These are phyloP conservation scores for Aspergillus versicolor DNA, from an alignment of 2,329 filamentous ascomycete species.

Conservation along the genomic window DNA sequence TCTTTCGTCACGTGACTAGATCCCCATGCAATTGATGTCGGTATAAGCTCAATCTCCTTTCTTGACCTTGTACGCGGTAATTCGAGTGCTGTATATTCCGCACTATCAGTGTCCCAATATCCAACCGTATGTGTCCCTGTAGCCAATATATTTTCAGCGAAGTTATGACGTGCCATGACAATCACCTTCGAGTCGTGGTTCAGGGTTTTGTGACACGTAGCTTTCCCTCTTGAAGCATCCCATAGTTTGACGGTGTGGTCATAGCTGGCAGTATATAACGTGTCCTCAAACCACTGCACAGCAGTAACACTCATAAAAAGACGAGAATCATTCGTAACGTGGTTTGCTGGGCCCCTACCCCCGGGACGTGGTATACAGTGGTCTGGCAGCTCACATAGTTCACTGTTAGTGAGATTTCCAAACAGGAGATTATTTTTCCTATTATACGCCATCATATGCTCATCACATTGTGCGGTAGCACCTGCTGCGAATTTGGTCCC, in stretches of 20 bases:
- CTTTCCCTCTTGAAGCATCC: slow-evolving; percentile 37
- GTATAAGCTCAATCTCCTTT: slow-evolving; percentile 37
- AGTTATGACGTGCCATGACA: slow-evolving; percentile 49
- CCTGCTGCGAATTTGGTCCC: slow-evolving; percentile 57
- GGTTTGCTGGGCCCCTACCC: slow-evolving; percentile 41
- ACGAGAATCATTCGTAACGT: slow-evolving; percentile 49
- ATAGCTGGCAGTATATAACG: slow-evolving; percentile 56
- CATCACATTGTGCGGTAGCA: slow-evolving; percentile 56
- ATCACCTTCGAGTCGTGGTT: slow-evolving; percentile 51
- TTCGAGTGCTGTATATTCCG: slow-evolving; percentile 28
- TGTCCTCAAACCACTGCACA: slow-evolving; percentile 51
- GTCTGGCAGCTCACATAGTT: slow-evolving; percentile 53
- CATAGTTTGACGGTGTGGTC: slow-evolving; percentile 59
- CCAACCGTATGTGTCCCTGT: slow-evolving; percentile 46
- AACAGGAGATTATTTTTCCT: slow-evolving; percentile 56
- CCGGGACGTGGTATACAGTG: slow-evolving; percentile 49
- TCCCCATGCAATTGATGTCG: slow-evolving; percentile 53
- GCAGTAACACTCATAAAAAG: slow-evolving; percentile 59
- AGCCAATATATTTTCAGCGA: slow-evolving; percentile 43
- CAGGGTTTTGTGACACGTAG: slow-evolving; percentile 37
- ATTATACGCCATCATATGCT: slow-evolving; percentile 61
- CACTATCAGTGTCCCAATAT: slow-evolving; percentile 32
- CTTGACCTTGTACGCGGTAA: slow-evolving; percentile 24
- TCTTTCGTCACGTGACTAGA: slow-evolving; percentile 34
- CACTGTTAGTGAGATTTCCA: slow-evolving; percentile 45